These are phyloP conservation scores for Linnemannia hyalina DNA, from an alignment of 192 early-diverging fungal species.

Conservation along the genomic window DNA sequence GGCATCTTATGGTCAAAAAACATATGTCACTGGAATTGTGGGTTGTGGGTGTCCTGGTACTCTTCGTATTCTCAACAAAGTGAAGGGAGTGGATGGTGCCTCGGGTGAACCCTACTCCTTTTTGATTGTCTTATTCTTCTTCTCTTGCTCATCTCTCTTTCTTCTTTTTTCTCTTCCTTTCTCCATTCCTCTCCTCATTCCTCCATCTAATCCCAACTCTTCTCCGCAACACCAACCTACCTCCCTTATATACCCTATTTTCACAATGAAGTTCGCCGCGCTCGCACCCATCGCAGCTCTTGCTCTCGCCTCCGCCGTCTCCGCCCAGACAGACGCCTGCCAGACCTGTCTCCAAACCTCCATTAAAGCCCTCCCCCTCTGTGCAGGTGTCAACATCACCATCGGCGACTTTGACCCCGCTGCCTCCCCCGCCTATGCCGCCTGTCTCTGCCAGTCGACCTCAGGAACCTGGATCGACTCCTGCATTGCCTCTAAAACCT, in stretches of 20 bases:
- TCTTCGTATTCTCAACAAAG: not conserved
- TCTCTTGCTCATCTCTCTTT: not conserved
- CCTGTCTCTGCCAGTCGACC: slow-evolving; percentile 36
- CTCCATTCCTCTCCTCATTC: not conserved
- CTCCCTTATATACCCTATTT: not conserved
- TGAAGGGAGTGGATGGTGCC: not conserved
- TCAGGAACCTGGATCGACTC: slow-evolving; percentile 38
- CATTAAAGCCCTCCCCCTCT: slow-evolving; percentile 25
- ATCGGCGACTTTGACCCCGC: slow-evolving; percentile 9
- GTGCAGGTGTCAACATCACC: slow-evolving; percentile 24
- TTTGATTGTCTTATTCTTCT: not conserved
- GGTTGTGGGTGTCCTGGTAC: not conserved
- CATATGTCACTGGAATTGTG: not conserved
- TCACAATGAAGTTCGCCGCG: slow-evolving; percentile 36
- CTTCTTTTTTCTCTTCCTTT: not conserved
- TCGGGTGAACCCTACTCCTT: not conserved
- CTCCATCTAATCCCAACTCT: not conserved
- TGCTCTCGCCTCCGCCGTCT: slow-evolving; percentile 4
- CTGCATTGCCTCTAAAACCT: slow-evolving; percentile 8
- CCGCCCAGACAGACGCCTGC: slow-evolving; percentile 33
- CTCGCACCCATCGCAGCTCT: slow-evolving; percentile 7
- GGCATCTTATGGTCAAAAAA: not conserved
- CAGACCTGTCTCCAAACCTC: slow-evolving; percentile 26
- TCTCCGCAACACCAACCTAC: not conserved
- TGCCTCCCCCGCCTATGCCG: slow-evolving; percentile 8